These are phyloP conservation scores for Fusarium irregulare DNA, from an alignment of 2,329 filamentous ascomycete genomes.

Conservation along the genomic window DNA sequence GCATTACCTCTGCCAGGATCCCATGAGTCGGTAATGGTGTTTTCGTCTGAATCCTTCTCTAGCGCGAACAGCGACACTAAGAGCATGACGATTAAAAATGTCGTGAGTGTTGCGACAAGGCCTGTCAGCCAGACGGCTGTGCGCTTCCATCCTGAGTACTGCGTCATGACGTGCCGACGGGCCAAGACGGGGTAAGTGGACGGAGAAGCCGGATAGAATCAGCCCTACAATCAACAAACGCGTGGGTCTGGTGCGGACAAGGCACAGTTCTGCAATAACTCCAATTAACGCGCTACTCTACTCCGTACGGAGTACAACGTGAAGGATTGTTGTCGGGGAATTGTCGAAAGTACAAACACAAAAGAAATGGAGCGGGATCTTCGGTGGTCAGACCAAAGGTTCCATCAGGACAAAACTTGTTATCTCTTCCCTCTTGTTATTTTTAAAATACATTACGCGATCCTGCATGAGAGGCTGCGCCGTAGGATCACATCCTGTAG, in stretches of 20 bases:
- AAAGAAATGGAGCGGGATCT: not conserved
- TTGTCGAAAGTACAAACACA: not conserved
- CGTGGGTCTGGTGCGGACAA: not conserved
- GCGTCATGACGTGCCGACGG: not conserved
- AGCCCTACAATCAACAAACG: conserved; percentile 7
- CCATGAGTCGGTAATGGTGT: accelerated
- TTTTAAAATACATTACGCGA: not conserved
- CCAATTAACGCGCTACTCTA: not conserved
- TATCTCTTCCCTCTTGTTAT: not conserved
- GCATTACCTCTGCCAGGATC: not conserved
- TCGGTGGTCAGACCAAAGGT: not conserved
- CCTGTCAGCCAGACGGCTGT: conserved; percentile 22
- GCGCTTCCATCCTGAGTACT: conserved; percentile 24
- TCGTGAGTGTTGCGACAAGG: conserved; percentile 13
- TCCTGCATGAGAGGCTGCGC: not conserved
- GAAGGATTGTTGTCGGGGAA: not conserved
- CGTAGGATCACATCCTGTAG: not conserved
- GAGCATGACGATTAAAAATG: not conserved
- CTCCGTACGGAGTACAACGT: too few relatives aligned
- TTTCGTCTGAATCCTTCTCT: not conserved
- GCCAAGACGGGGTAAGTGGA: not conserved
- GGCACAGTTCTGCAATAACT: not conserved
- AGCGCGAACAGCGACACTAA: conserved; percentile 26
- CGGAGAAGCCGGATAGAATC: not conserved
- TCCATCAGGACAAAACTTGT: not conserved